Evolutionary conservation across 148 eudicot genomes (phyloP).

Genomic region (Rhododendron ovatum): DNA sequence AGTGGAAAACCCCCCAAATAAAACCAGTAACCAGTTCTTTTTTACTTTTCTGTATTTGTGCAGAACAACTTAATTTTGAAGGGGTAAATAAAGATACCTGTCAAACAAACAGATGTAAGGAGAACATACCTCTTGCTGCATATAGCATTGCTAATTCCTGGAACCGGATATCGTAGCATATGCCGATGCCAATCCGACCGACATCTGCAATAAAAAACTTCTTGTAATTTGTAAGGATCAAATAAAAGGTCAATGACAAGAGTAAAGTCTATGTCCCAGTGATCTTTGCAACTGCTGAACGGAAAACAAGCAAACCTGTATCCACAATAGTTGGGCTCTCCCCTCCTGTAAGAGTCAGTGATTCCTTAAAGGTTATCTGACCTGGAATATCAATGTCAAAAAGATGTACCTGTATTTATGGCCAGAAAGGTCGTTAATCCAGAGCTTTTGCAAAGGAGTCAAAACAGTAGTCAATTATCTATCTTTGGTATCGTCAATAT

Average conservation of each 20-base stretch:
- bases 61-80: not conserved
- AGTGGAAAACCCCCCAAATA: not conserved
- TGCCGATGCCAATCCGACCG: conserved; percentile 85
- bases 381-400: conserved; percentile 88
- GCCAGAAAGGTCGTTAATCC: not conserved
- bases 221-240: not conserved
- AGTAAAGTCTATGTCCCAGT: not conserved
- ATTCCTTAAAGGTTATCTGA: conserved; percentile 67
- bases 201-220: conserved; percentile 47
- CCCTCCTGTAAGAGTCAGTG: conserved; percentile 66
- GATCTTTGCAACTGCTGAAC: not conserved
- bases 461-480: not conserved
- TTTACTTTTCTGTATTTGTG: not conserved
- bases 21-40: not conserved
- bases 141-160: conserved; percentile 74
- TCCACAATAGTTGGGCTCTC: conserved; percentile 71
- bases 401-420: conserved; percentile 57
- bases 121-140: conserved; percentile 71
- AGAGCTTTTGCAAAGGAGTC: not conserved
- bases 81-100: not conserved
- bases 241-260: not conserved
- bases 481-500: not conserved
- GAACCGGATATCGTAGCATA: conserved; percentile 82
- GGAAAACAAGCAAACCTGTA: conserved; percentile 47
- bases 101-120: not conserved